Evolutionary conservation across 352 stramenopile genomes (phyloP), one percentile per base, ranked within the genome.

Genomic region (Globisporangium echinulatum): DNA sequence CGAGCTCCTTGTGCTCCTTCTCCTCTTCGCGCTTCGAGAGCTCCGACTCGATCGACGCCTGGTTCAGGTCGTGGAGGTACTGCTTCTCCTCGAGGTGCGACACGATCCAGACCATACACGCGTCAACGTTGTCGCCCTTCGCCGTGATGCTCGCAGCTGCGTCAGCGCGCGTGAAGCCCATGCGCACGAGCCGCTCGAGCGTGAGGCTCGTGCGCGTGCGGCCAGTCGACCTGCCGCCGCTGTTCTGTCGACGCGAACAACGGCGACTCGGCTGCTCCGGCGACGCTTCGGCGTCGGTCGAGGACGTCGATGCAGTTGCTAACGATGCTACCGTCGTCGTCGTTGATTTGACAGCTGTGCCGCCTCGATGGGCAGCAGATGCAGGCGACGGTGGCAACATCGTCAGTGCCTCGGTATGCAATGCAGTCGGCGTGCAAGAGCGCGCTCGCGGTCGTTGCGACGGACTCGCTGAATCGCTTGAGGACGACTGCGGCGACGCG

Each of bases 71-170:
- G 15, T 76, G 67, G 15, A 68, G 72, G 50, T 89, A 94, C 56
- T 89, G 68, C 54, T 72, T 66, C 58, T 94, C 84, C 54, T 92
- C 84, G 11, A 88, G 59, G 52, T 80, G 75, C n/a, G 77, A 78
- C 48, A 90, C 72, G 56, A 91, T 88, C 82, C 82, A 94, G 47
- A 90, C 1, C 80, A 94, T 92, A 56, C 82, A 92, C n/a, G 64
- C 68, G 43, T 92, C 84, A 3, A 62, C 69, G 56, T 91, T 64
- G 25, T 89, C 66, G 38, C 82, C 84, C 42, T 72, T 76, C 51
- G 71, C 65, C 47, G 69, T 58, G 42, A 89, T 70, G 53, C 82
- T 90, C n/a, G 74, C 70, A 48, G 85, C 63, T 1, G 78, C 82
- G 53, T 94, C 84, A 64, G 81, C 70, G 5, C 72, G 59, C 7